Percentiles rank a stretch among this genome's conserved stretches.
Conservation (phyloP, 371 early-diverging fungal species). For the Mucor circinelloides region DNA sequence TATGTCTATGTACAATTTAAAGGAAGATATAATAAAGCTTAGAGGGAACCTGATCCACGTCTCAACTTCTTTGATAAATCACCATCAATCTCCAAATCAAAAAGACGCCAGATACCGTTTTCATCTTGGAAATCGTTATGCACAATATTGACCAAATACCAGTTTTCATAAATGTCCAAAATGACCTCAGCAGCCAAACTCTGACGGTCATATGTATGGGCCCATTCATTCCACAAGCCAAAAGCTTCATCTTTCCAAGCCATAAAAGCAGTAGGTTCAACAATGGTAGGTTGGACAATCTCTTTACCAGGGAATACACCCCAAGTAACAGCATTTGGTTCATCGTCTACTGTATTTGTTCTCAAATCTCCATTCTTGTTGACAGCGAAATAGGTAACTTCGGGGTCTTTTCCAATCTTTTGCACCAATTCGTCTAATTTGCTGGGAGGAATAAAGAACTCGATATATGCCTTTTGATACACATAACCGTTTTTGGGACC, state of each 20-base stretch:
- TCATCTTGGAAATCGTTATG: constrained; percentile 90
- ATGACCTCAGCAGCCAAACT: constrained; percentile 68
- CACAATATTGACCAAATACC: constrained; percentile 94
- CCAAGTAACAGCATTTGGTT: constrained; percentile 97
- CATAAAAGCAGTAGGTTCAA: constrained; percentile 89
- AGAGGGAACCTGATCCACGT: constrained; percentile 23
- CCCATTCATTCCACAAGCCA: constrained; percentile 94
- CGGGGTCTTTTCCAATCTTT: constrained; percentile 66
- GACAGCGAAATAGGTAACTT: constrained; percentile 91
- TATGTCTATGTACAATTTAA: constrained; percentile 1
- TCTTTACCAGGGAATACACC: constrained; percentile 98
- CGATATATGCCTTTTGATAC: constrained; percentile 97
- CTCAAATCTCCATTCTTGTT: constrained; percentile 82
- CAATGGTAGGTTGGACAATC: constrained; percentile 96
- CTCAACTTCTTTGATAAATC: constrained; percentile 37
- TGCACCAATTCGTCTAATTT: constrained; percentile 69
- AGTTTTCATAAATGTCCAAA: constrained; percentile 70
- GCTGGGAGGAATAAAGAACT: constrained; percentile 88
- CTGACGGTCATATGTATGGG: constrained; percentile 69
- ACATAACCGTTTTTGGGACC: constrained; percentile 96
- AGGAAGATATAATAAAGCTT: neutral
- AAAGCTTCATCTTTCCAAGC: constrained; percentile 98
- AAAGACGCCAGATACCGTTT: constrained; percentile 73
- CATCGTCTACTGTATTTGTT: constrained; percentile 83
- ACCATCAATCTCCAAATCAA: constrained; percentile 57